Base-by-base conservation (phyloP, 2,329 filamentous ascomycete species). In the Aspergillus pseudoglaucus region DNA sequence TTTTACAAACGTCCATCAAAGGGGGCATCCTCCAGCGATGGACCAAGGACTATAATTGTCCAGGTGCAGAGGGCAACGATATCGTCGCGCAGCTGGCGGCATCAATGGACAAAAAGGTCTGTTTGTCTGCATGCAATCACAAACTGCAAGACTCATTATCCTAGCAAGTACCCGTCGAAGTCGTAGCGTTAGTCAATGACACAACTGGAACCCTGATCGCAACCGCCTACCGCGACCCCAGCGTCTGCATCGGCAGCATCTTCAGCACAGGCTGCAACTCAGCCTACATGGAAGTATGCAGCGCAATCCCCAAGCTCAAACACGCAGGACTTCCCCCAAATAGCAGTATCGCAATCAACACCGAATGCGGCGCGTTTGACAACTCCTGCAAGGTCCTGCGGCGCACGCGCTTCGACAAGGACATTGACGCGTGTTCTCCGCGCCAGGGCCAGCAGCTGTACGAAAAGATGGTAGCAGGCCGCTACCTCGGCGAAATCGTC, bases 181-280 rank as follows among this genome's bases (percentile, higher is more conserved):
- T 95, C 49, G 85, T 85, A 8, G 90, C 90, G 18, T 69, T 96
- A 62, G 88, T 95, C 73, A 96, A 96, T 69, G 90, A 96, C 66
- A 96, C 90, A 15, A 95, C 89, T 6, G 90, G 90, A 55, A 95
- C 91, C 30, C 76, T 96, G 60, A 90, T 96, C 62, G 90, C 90
- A 51, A 95, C 90, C 18, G 86, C 87, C 35, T 96, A 96, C 72
- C 91, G 87, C 15, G 88, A 96, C 65, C 77, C 84, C 35, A 81
- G 84, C 59, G 89, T 94, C 77, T 88, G 83, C 70, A 89, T 95
- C 58, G 90, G 90, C 45, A 95, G 90, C 69, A 95, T 96, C 63
- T 95, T 96, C 60, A 90, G 91, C 59, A 96, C 91, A 5, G 90
- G 90, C 47, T 95, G 90, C 75, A 96, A 96, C 60, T 90, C 90